These are phyloP conservation scores for Clohesyomyces aquaticus DNA, from an alignment of 495 filamentous ascomycete genomes.

Conservation along the genomic window DNA sequence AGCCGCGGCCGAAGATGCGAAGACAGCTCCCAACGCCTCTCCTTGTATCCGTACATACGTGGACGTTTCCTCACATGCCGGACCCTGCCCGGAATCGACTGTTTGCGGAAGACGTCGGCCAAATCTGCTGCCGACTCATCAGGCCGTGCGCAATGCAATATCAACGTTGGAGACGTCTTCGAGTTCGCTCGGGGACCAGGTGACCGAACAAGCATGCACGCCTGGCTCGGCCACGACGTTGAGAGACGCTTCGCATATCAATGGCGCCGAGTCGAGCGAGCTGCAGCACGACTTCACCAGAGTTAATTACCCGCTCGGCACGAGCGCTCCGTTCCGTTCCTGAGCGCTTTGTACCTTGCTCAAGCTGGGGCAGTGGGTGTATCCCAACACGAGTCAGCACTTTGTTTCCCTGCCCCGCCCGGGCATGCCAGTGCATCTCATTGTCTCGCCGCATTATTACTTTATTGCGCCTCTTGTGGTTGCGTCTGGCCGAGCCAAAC, in stretches of 20 bases:
- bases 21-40: too few relatives aligned
- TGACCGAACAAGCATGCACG: constrained; percentile 9
- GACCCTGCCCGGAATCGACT: too few relatives aligned
- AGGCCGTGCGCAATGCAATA: constrained; percentile 2
- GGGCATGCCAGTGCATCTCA: constrained; percentile 3
- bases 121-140: too few relatives aligned
- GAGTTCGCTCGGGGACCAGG: neutral
- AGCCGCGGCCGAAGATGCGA: too few relatives aligned
- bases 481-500: too few relatives aligned
- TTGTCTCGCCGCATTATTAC: too few relatives aligned
- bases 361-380: constrained; percentile 19
- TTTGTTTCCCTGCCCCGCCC: too few relatives aligned
- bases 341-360: constrained; percentile 11
- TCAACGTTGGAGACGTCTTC: neutral
- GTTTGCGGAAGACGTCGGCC: too few relatives aligned
- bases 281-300: constrained; percentile 9
- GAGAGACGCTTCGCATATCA: neutral
- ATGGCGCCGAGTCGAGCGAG: constrained; percentile 4
- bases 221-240: constrained; percentile 8
- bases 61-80: too few relatives aligned
- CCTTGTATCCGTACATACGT: too few relatives aligned
- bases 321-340: constrained; percentile 29
- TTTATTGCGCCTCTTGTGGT: too few relatives aligned
- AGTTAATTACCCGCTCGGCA: constrained; percentile 16
- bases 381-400: constrained; percentile 20